Conservation (phyloP, 139 green algal species). For the Coelastrella sp. region DNA sequence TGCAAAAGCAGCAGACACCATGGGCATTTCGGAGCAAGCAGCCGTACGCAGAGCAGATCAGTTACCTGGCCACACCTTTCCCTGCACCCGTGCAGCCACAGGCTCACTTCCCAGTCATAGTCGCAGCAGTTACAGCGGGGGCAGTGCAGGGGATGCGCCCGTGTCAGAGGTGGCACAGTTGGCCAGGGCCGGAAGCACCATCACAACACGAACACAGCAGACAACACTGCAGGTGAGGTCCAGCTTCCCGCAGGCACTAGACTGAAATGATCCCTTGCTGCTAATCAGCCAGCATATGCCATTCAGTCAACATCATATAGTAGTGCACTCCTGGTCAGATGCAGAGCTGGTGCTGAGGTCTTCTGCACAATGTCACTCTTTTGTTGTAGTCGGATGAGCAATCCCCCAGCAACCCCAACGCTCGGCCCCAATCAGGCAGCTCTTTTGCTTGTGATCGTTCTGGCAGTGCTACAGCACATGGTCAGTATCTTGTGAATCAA, state of each 20-base stretch:
- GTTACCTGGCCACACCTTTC: not conserved
- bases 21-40: not conserved
- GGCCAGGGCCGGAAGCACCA: conserved; percentile 17
- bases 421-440: conserved; percentile 17
- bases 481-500: not conserved
- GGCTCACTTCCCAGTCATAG: not conserved
- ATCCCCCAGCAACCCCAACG: not conserved
- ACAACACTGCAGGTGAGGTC: not conserved
- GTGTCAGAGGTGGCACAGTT: not conserved
- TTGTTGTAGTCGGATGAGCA: conserved; percentile 18
- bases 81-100: not conserved
- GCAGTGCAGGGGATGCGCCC: not conserved
- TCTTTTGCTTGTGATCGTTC: not conserved
- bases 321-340: not conserved
- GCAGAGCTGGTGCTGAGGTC: no score
- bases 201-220: not conserved
- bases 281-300: not conserved
- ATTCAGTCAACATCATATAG: not conserved
- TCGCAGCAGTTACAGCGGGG: conserved; percentile 40
- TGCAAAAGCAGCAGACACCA: not conserved
- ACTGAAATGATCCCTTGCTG: not conserved
- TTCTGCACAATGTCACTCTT: not conserved
- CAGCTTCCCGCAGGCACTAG: not conserved
- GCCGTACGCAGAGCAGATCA: not conserved
- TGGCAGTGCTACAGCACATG: not conserved